Evolutionary conservation across 345 rosid species (phyloP), one percentile per base, ranked within the genome.

Genomic region (Tarenaya hassleriana): DNA sequence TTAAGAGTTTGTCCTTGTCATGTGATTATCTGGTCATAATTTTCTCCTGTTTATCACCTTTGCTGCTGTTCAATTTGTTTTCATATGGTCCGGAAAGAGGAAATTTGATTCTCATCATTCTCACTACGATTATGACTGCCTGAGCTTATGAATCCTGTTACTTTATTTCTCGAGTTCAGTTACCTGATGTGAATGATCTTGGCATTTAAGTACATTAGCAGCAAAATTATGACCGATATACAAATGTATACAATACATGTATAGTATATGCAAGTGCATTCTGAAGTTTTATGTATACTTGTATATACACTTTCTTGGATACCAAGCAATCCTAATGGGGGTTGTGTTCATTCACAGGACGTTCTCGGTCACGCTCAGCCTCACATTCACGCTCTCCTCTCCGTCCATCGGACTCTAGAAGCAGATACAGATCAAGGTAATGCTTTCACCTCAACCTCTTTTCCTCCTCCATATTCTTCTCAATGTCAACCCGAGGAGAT

Each of bases 391-490:
- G 75, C 49, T 90, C 96, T 41, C 92, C 96, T 4, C 85, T 54
- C 62, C 77, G 68, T 56, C 86, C 84, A 18, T 56, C 77, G 0
- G 75, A 79, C 56, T 88, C 98, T 45, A 81, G 94, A 61, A 63
- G 77, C 48, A 77, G 95, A 48, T 78, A 79, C 42, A 89, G 80
- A 54, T 88, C 98, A 8, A 88, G 96, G 98, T 92, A 69, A 62
- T 34, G 47, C 42, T 10, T 53, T 8, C 16, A 11, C 48, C 49
- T 37, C 17, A 6, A 15, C 4, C 42, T n/a, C n/a, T n/a, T n/a
- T n/a, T n/a, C n/a, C n/a, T n/a, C n/a, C n/a, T n/a, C 49, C 29
- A 4, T 8, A 47, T 12, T 42, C 8, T 42, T 13, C 47, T 42
- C n/a, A n/a, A n/a, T n/a, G n/a, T 43, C 31, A 43, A 15, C 19